These are phyloP conservation scores for Trichoderma pleuroti DNA, from an alignment of 2,329 filamentous ascomycete species.

Conservation along the genomic window DNA sequence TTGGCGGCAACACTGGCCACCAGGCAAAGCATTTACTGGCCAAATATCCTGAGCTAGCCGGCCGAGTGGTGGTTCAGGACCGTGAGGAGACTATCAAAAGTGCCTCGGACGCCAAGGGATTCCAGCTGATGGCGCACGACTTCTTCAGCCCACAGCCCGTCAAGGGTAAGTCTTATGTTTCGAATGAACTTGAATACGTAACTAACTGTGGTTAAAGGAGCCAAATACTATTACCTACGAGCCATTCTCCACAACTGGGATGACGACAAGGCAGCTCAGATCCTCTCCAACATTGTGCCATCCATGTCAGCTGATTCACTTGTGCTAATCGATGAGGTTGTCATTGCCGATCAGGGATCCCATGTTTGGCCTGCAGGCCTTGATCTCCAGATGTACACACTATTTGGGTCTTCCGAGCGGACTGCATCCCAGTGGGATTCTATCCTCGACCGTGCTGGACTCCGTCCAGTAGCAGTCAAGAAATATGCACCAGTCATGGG, in stretches of 20 bases:
- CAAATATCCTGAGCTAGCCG: not conserved
- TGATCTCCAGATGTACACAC: constrained; percentile 6
- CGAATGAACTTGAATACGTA: not conserved
- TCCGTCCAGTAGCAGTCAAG: not conserved
- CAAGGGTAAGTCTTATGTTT: not conserved
- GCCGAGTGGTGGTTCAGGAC: constrained; percentile 11
- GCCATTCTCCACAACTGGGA: constrained; percentile 40
- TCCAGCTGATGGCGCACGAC: constrained; percentile 24
- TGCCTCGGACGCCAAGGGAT: not conserved
- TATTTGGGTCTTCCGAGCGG: not conserved
- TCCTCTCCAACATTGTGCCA: constrained; percentile 31
- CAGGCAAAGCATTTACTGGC: not conserved
- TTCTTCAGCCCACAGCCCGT: constrained; percentile 27
- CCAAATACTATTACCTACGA: constrained; percentile 31
- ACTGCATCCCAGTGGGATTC: constrained; percentile 1
- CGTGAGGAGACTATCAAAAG: not conserved
- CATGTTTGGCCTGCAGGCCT: constrained; percentile 4
- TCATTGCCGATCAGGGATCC: constrained; percentile 27
- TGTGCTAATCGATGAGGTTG: constrained; percentile 36
- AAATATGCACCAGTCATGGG: constrained; percentile 14
- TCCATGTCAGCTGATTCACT: constrained; percentile 35
- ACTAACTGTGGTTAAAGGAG: not conserved
- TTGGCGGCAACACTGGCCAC: constrained; percentile 8
- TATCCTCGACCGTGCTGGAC: not conserved
- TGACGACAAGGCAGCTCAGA: constrained; percentile 29